Evolutionary conservation across 305 asterid genomes (phyloP), one percentile per base, ranked within the genome.

Genomic region (Fraxinus sp.): DNA sequence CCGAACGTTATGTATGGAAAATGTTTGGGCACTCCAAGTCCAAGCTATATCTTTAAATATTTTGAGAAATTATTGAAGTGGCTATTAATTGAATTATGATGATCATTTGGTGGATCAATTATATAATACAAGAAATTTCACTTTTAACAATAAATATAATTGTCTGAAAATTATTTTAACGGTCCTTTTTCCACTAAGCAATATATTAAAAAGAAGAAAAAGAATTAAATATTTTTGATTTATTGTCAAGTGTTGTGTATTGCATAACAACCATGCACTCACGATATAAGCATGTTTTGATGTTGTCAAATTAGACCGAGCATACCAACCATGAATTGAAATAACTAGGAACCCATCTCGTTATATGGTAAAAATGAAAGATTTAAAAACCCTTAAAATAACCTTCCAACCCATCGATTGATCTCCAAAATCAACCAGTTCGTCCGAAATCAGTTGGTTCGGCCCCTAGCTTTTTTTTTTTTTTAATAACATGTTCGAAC

Each of bases 1-100:
- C 77, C 28, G 59, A 59, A 80, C 74, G 52, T 72, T 7, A 18
- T 78, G 78, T 70, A 68, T 78, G 77, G 73, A 66, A 75, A 75
- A 62, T 20, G 41, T 64, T 77, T 72, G 70, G 66, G 78, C 86
- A 86, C 5, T 20, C 5, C n/a, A 20, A 59, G 3, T 39, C 33
- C 66, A 22, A 52, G 20, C 36, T 39, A 79, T 84, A 32, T 11
- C 55, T 44, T 41, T 9, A 41, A 44, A 11, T 2, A 10, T 11
- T 44, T 39, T 39, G 46, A 39, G 13, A 9, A 39, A 9, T 39
- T 9, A 39, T 39, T 39, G 7, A 39, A 39, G 46, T 39, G 46
- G 13, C 46, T 39, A 39, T 7, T 39, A 37, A 37, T 7, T 37
- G 0, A 39, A 39, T 10, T 39, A 39, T 9, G 3, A 9, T 39